phyloP scores from a whole-genome alignment of 352 stramenopile genomes.

The Phytophthora lateralis region DNA sequence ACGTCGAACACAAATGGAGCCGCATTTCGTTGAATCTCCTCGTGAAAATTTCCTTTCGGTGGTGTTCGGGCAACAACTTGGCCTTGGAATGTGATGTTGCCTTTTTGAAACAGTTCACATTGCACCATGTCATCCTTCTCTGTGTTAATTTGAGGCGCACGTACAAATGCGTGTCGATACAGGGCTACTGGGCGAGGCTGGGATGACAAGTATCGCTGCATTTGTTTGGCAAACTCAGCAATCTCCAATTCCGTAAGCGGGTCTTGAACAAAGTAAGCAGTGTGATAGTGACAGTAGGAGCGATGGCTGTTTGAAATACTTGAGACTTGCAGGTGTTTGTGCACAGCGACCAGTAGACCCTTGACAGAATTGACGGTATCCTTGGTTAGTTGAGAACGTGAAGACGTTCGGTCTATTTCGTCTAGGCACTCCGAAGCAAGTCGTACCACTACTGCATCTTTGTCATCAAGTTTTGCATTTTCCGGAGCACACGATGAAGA shows the following conservation, averaged over 20 bases:
- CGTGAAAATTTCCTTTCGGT: conserved; percentile 30
- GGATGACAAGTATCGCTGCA: conserved; percentile 42
- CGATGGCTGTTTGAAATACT: conserved; percentile 7
- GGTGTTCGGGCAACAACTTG: conserved; percentile 30
- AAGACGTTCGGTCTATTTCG: conserved; percentile 4
- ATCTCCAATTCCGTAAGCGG: conserved; percentile 25
- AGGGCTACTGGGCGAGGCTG: conserved; percentile 42
- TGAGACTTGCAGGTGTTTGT: conserved; percentile 9
- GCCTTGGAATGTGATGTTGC: conserved; percentile 61
- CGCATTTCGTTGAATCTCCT: conserved; percentile 34
- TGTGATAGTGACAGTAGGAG: conserved; percentile 23
- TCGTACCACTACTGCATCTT: background rate
- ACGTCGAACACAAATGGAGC: conserved; percentile 41
- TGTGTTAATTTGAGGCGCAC: background rate
- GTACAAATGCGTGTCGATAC: conserved; percentile 59
- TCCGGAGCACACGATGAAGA: background rate
- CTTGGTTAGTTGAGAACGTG: background rate
- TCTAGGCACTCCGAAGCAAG: conserved; percentile 31
- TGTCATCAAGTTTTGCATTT: background rate
- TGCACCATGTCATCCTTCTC: background rate
- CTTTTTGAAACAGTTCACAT: conserved; percentile 44
- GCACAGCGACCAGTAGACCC: conserved; percentile 3
- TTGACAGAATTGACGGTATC: background rate
- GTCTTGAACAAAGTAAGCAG: conserved; percentile 35
- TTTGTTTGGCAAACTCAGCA: conserved; percentile 7